phyloP scores from a whole-genome alignment of 2,329 filamentous ascomycete species.

The Zarea fungicola region DNA sequence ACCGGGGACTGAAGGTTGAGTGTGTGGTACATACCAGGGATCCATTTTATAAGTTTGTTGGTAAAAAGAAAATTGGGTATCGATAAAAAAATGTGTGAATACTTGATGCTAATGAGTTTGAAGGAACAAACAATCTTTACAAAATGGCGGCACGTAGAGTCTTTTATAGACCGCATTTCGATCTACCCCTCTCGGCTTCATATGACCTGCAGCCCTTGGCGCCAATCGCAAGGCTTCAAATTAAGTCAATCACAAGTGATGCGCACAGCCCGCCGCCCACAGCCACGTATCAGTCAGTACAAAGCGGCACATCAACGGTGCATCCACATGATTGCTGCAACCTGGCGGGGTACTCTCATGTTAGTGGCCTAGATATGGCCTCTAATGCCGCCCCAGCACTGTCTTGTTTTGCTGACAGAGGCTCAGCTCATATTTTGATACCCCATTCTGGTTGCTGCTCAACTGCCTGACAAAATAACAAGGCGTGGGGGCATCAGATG shows the following conservation, averaged over 20 bases:
- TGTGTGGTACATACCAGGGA: slow-evolving; percentile 7
- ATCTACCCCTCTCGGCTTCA: slow-evolving; percentile 1
- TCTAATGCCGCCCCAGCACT: too few relatives aligned
- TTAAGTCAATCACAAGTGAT: slow-evolving; percentile 8
- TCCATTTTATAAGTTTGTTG: slow-evolving; percentile 5
- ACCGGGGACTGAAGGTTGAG: background rate
- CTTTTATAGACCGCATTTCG: slow-evolving; percentile 7
- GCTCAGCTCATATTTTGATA: too few relatives aligned
- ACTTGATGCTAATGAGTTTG: background rate
- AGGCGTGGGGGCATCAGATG: too few relatives aligned
- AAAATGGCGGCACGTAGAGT: background rate
- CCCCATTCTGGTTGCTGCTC: too few relatives aligned
- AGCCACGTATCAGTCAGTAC: slow-evolving; percentile 1
- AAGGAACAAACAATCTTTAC: background rate
- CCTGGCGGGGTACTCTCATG: slow-evolving; percentile 7
- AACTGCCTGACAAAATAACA: too few relatives aligned
- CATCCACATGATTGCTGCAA: slow-evolving; percentile 7
- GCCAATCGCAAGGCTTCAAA: slow-evolving; percentile 4
- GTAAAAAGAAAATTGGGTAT: background rate
- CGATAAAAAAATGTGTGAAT: background rate
- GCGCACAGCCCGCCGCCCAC: slow-evolving; percentile 1
- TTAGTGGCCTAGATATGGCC: too few relatives aligned
- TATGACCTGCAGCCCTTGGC: background rate
- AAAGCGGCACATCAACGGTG: slow-evolving; percentile 2
- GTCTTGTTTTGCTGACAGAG: too few relatives aligned